Percentiles rank a stretch among this genome's conserved stretches.
These are phyloP conservation scores for Lophiotrema nucula DNA, from an alignment of 495 filamentous ascomycete species.

Conservation along the genomic window DNA sequence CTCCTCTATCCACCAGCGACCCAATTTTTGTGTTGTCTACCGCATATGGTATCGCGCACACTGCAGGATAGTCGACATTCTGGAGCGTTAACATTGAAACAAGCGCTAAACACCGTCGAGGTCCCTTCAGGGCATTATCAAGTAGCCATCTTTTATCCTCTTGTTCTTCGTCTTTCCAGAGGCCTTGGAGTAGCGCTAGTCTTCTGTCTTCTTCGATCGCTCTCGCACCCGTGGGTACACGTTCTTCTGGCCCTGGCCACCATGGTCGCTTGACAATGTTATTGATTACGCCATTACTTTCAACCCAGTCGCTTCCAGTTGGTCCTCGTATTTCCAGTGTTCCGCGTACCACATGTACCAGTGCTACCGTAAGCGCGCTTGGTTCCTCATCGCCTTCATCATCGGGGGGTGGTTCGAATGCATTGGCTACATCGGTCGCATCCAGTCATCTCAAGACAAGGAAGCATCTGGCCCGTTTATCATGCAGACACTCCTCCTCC, in stretches of 20 bases:
- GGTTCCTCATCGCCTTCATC: slow-evolving; percentile 13
- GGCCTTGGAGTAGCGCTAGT: slow-evolving; percentile 8
- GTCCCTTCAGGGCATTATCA: background rate
- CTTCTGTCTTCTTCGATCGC: slow-evolving; percentile 21
- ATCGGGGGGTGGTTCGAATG: slow-evolving; percentile 12
- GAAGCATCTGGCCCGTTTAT: slow-evolving; percentile 28
- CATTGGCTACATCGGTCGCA: slow-evolving; percentile 12
- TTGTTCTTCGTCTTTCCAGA: slow-evolving; percentile 16
- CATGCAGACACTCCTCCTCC: slow-evolving; percentile 34
- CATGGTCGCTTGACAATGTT: no score
- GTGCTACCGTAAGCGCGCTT: no score
- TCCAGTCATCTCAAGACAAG: background rate
- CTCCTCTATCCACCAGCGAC: slow-evolving; percentile 19
- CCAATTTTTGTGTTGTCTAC: slow-evolving; percentile 14
- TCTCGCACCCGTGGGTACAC: background rate
- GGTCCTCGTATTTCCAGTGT: no score
- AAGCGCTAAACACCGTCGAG: slow-evolving; percentile 15
- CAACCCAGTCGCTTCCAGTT: no score
- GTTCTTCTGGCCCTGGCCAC: slow-evolving; percentile 17
- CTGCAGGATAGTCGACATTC: background rate
- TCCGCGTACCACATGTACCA: no score
- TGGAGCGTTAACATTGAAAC: slow-evolving; percentile 17
- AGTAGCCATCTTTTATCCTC: slow-evolving; percentile 2
- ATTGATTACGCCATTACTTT: no score
- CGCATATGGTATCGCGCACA: background rate